Percentiles rank a stretch among this genome's conserved stretches.
phyloP scores from a whole-genome alignment of 345 rosid genomes.

The Syzygium jambos region DNA sequence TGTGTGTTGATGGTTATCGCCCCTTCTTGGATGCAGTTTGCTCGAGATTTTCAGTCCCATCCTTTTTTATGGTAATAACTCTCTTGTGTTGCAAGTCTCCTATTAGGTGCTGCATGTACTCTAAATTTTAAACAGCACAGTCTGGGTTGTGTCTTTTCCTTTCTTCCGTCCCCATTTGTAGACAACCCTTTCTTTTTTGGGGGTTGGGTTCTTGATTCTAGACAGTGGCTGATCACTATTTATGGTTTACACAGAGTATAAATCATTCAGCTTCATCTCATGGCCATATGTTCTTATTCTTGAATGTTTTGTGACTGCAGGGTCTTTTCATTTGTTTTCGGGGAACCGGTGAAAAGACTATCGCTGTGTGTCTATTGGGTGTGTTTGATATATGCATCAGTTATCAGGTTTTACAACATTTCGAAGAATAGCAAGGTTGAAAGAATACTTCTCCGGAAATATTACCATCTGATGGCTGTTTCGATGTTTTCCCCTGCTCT shows the following conservation, averaged over 20 bases:
- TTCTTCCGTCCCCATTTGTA: not conserved
- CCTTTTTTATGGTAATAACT: constrained; percentile 65
- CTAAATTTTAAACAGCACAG: not conserved
- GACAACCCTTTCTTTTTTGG: not conserved
- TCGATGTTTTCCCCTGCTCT: constrained; percentile 93
- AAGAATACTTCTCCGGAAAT: constrained; percentile 95
- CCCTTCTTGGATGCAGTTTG: constrained; percentile 87
- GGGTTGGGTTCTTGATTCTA: not conserved
- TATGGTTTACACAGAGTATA: not conserved
- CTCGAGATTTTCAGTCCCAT: constrained; percentile 65
- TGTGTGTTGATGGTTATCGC: constrained; percentile 28
- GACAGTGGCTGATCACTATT: not conserved
- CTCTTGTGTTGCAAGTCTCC: not conserved
- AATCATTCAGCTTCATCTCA: not conserved
- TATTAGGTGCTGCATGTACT: not conserved
- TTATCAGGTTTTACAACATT: constrained; percentile 65
- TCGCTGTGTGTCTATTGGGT: constrained; percentile 78
- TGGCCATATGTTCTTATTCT: constrained; percentile 3
- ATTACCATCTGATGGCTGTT: constrained; percentile 96
- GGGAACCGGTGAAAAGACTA: constrained; percentile 71
- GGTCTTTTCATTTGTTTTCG: constrained; percentile 63
- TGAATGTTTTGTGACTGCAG: constrained; percentile 23
- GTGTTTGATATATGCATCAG: constrained; percentile 55
- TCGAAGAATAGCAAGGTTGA: constrained; percentile 83
- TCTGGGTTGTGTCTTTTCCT: not conserved